phyloP scores from a whole-genome alignment of 768 basidiomycete genomes.

The Ramaria sp. region DNA sequence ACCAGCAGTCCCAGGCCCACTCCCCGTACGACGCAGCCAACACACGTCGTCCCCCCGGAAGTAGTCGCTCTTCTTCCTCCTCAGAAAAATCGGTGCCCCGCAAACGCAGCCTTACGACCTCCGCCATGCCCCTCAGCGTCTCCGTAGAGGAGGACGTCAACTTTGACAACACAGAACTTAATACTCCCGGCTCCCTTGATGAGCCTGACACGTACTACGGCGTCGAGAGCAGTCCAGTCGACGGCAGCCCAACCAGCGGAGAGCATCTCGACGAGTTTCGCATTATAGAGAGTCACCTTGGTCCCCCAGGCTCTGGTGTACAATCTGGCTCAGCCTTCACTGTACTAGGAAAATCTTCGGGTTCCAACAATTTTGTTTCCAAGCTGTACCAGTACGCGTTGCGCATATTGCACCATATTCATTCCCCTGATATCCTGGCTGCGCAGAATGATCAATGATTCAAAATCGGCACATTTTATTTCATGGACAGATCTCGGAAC shows the following conservation, averaged over 20 bases:
- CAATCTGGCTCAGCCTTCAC: slow-evolving; percentile 28
- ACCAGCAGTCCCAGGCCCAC: slow-evolving; percentile 24
- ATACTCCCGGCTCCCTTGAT: slow-evolving; percentile 33
- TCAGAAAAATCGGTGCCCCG: slow-evolving; percentile 46
- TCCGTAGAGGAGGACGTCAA: slow-evolving; percentile 22
- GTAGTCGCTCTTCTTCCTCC: slow-evolving; percentile 35
- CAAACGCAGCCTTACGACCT: slow-evolving; percentile 52
- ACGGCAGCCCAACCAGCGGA: slow-evolving; percentile 22
- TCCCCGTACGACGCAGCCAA: slow-evolving; percentile 18
- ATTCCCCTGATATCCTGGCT: not conserved
- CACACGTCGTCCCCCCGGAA: slow-evolving; percentile 27
- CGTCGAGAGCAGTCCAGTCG: slow-evolving; percentile 35
- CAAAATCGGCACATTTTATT: slow-evolving; percentile 71
- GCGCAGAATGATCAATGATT: slow-evolving; percentile 74
- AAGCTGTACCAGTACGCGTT: slow-evolving; percentile 53
- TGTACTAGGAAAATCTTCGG: slow-evolving; percentile 53
- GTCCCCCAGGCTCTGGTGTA: not conserved
- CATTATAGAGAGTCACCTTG: slow-evolving; percentile 11
- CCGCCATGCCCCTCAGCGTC: slow-evolving; percentile 23
- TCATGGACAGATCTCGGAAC: slow-evolving; percentile 75
- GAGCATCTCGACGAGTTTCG: slow-evolving; percentile 23
- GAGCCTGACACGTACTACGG: slow-evolving; percentile 43
- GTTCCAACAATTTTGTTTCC: slow-evolving; percentile 74
- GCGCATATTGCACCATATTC: slow-evolving; percentile 3
- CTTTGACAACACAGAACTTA: slow-evolving; percentile 20